Evolutionary conservation across 345 rosid genomes (phyloP).

Genomic region (Melaleuca alternifolia): DNA sequence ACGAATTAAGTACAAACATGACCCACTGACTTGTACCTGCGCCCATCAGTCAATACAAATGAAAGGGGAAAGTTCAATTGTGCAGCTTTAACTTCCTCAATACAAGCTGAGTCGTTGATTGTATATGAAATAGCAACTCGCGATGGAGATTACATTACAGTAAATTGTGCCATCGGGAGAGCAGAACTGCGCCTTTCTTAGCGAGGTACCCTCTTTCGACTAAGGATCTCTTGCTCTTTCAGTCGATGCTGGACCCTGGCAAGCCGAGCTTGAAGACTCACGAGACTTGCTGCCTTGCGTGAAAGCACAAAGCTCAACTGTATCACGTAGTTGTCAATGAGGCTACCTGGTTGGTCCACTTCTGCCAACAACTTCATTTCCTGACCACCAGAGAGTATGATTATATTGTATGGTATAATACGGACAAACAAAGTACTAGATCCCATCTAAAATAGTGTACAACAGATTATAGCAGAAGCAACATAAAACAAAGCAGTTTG

Average conservation of each 20-base stretch:
- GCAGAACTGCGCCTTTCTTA: neutral
- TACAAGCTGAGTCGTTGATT: neutral
- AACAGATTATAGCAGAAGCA: neutral
- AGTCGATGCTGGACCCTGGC: conserved; percentile 96
- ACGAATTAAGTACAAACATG: neutral
- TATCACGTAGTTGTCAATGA: conserved; percentile 81
- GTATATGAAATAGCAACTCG: neutral
- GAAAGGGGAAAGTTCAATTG: neutral
- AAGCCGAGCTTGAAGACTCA: conserved; percentile 90
- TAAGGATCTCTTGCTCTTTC: conserved; percentile 86
- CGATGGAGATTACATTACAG: neutral
- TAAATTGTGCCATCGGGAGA: neutral
- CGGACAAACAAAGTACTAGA: neutral
- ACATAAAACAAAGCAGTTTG: neutral
- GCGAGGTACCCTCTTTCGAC: conserved; percentile 79
- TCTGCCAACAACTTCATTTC: conserved; percentile 95
- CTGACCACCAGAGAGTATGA: conserved; percentile 18
- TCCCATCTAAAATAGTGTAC: neutral
- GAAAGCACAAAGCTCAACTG: conserved; percentile 89
- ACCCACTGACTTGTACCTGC: neutral
- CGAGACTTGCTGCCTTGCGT: conserved; percentile 90
- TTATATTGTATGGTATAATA: too few species aligned
- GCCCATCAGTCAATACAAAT: neutral
- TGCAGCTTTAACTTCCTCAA: neutral
- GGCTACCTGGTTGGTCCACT: conserved; percentile 95